A percentile compares a stretch with the other conserved stretches of the same genome.
Evolutionary conservation across 2,329 filamentous ascomycete species (phyloP).

Genomic region (Rhexocercosporidium sp.): DNA sequence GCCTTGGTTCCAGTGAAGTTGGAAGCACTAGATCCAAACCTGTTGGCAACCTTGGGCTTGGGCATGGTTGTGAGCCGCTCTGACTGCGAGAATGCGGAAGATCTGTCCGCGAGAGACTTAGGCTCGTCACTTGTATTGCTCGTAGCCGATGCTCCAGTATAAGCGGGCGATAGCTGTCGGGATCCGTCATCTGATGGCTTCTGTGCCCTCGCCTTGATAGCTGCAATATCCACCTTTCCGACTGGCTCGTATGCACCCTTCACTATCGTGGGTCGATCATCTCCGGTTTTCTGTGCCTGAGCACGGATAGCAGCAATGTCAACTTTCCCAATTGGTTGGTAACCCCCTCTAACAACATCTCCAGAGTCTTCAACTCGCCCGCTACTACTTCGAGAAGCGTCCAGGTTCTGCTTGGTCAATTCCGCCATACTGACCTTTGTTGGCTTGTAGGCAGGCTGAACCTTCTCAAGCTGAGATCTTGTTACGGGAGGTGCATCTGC

Average conservation of each 20-base stretch:
- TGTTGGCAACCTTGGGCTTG: slow-evolving; percentile 94
- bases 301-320: slow-evolving; percentile 90
- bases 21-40: slow-evolving; percentile 73
- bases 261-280: slow-evolving; percentile 82
- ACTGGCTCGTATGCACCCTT: slow-evolving; percentile 95
- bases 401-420: slow-evolving; percentile 72
- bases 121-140: slow-evolving; percentile 52
- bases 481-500: slow-evolving; percentile 90
- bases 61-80: slow-evolving; percentile 86
- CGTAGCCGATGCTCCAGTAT: slow-evolving; percentile 46
- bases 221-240: slow-evolving; percentile 96
- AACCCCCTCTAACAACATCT: slow-evolving; percentile 82
- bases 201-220: slow-evolving; percentile 85
- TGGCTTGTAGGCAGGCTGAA: slow-evolving; percentile 89
- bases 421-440: slow-evolving; percentile 94
- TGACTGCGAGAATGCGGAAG: slow-evolving; percentile 72
- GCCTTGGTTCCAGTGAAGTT: slow-evolving; percentile 89
- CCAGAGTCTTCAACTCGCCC: slow-evolving; percentile 52
- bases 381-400: slow-evolving; percentile 65
- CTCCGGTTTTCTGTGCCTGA: slow-evolving; percentile 70
- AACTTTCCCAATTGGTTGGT: slow-evolving; percentile 96
- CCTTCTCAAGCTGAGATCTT: slow-evolving; percentile 87
- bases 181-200: slow-evolving; percentile 53
- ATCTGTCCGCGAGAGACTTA: slow-evolving; percentile 76
- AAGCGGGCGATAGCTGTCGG: slow-evolving; percentile 49